Percentiles rank a stretch among this genome's conserved stretches.
phyloP scores from a whole-genome alignment of 2,329 filamentous ascomycete genomes.

The Neofusicoccum ribis region DNA sequence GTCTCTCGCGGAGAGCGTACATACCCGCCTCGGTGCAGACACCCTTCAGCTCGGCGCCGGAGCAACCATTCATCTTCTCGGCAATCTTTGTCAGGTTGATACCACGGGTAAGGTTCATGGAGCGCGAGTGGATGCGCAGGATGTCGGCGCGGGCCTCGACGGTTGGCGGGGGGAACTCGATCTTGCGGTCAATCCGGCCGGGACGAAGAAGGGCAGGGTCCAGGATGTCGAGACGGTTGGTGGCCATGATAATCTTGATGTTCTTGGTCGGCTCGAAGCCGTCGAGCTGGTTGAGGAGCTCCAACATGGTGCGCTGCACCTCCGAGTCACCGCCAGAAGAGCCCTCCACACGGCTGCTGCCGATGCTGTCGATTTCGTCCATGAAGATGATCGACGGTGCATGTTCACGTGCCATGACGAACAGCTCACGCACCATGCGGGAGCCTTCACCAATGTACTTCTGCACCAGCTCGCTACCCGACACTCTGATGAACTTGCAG shows the following conservation, averaged over 20 bases:
- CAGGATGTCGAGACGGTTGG: conserved; percentile 94
- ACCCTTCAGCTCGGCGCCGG: conserved; percentile 95
- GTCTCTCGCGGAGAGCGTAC: conserved; percentile 92
- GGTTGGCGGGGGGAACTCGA: conserved; percentile 96
- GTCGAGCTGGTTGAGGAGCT: conserved; percentile 96
- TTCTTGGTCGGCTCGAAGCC: conserved; percentile 99
- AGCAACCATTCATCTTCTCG: conserved; percentile 99
- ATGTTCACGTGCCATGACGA: conserved; percentile 98
- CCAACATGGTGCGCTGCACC: conserved; percentile 97
- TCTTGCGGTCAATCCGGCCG: conserved; percentile 98
- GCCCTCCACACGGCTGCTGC: conserved; percentile 93
- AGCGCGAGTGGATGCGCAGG: conserved; percentile 92
- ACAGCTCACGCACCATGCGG: conserved; percentile 97
- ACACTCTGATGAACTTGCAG: conserved; percentile 98
- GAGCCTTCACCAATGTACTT: conserved; percentile 99
- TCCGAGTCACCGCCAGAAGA: conserved; percentile 95
- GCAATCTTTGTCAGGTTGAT: conserved; percentile 98
- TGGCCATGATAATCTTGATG: conserved; percentile 99
- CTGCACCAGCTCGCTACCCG: conserved; percentile 92
- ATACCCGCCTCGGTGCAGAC: conserved; percentile 98
- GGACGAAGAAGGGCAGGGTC: conserved; percentile 92
- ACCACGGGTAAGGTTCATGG: conserved; percentile 96
- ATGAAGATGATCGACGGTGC: conserved; percentile 99
- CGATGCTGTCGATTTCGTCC: conserved; percentile 99
- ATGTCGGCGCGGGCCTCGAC: conserved; percentile 97